Conservation (phyloP, 2,329 filamentous ascomycete species). For the Periglandula ipomoeae region DNA sequence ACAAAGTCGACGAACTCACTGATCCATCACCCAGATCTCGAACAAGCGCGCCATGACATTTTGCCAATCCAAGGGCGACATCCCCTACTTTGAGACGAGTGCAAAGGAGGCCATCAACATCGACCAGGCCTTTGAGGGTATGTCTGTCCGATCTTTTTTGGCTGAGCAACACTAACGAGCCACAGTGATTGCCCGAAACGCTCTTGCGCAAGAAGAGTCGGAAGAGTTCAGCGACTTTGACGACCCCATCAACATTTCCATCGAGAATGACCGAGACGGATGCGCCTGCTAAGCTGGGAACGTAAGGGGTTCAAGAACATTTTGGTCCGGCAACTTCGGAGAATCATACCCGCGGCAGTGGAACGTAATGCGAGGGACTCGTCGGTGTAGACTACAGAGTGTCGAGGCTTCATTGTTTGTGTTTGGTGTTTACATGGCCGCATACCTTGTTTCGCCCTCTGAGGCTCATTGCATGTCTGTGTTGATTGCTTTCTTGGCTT, state of each 20-base stretch:
- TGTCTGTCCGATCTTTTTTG: conserved; percentile 10
- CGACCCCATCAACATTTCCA: conserved; percentile 96
- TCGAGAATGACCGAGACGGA: conserved; percentile 85
- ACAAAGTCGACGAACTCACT: no score
- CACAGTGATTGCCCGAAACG: conserved; percentile 88
- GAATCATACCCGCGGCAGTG: conserved; percentile 9
- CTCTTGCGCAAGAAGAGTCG: conserved; percentile 90
- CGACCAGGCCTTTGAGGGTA: conserved; percentile 68
- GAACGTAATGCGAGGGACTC: conserved; percentile 1
- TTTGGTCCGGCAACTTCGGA: neutral
- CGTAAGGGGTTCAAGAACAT: neutral
- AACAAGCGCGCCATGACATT: conserved; percentile 95
- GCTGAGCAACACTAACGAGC: conserved; percentile 1
- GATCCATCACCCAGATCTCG: no score
- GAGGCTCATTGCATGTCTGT: neutral
- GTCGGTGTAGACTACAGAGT: conserved; percentile 11
- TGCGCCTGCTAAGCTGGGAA: conserved; percentile 64
- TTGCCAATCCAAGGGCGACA: conserved; percentile 93
- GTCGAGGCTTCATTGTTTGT: conserved; percentile 6
- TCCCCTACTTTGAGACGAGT: conserved; percentile 98
- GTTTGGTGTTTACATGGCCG: conserved; percentile 6
- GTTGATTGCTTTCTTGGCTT: neutral
- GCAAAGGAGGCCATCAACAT: conserved; percentile 99
- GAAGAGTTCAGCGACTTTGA: conserved; percentile 98
- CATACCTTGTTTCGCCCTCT: neutral